Evolutionary conservation across 2,329 filamentous ascomycete species (phyloP).

Genomic region (Hymenoscyphus scutula): DNA sequence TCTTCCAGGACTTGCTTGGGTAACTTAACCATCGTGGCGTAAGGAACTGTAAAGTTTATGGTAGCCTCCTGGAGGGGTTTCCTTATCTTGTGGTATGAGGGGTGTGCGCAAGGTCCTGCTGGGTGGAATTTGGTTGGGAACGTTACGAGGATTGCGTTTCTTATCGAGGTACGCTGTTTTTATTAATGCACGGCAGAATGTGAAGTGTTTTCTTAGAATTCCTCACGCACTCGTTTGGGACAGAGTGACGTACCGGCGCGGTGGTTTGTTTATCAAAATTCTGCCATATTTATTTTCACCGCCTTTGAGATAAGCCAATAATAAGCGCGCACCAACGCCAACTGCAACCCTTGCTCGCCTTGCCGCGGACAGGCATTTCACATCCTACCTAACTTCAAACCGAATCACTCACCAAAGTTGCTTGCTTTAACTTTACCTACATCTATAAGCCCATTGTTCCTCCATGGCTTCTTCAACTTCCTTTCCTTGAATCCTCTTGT

Average conservation of each 20-base stretch:
- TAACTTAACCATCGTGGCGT: conserved; percentile 25
- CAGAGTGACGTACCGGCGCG: neutral
- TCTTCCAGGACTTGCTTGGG: conserved; percentile 44
- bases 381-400: neutral
- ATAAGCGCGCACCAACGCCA: neutral
- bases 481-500: neutral
- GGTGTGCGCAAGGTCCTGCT: neutral
- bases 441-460: neutral
- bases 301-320: neutral
- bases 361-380: neutral
- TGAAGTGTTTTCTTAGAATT: neutral
- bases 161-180: neutral
- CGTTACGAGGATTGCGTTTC: neutral
- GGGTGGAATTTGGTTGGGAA: neutral
- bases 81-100: neutral
- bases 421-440: neutral
- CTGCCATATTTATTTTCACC: conserved; percentile 14
- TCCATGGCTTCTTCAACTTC: neutral
- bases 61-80: neutral
- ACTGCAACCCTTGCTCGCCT: neutral
- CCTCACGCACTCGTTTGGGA: neutral
- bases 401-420: neutral
- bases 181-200: neutral
- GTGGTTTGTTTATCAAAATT: conserved; percentile 22
- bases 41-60: neutral